These are phyloP conservation scores for Debaryomycetaceae sp. DNA, from an alignment of 1,139 yeast genomes.

Conservation along the genomic window DNA sequence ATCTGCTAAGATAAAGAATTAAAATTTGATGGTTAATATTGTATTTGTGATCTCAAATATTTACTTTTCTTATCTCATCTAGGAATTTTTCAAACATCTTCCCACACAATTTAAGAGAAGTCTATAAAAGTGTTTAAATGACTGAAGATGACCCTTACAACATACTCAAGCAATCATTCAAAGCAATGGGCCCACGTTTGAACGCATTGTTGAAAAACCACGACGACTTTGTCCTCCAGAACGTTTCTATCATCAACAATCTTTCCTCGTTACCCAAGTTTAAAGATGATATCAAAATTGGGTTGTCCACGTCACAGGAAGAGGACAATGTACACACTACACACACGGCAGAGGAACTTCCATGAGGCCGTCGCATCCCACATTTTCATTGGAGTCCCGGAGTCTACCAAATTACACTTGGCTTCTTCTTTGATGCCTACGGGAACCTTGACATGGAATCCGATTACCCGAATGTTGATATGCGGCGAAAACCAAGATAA, in stretches of 20 bases:
- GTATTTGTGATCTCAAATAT: neutral
- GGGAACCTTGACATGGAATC: too few species aligned
- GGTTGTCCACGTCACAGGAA: neutral
- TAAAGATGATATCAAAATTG: conserved; percentile 4
- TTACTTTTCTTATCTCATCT: neutral
- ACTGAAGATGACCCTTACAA: conserved; percentile 20
- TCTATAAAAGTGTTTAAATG: too few species aligned
- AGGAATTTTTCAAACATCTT: neutral
- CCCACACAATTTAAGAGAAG: too few species aligned
- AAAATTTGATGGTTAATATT: neutral
- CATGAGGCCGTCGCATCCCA: too few species aligned
- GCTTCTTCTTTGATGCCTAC: too few species aligned
- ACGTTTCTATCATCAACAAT: conserved; percentile 22
- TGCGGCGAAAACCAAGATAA: too few species aligned
- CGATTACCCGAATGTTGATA: too few species aligned
- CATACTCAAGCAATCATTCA: conserved; percentile 18
- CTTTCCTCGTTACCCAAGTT: conserved; percentile 14
- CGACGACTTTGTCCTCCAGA: conserved; percentile 25
- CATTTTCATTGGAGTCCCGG: too few species aligned
- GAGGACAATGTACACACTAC: neutral
- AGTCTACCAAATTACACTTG: too few species aligned
- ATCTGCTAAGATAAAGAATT: conserved; percentile 4
- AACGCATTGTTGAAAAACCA: conserved; percentile 23
- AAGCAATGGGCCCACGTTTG: conserved; percentile 21
- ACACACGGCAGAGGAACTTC: too few species aligned